Evolutionary conservation across 139 green algal species (phyloP).

Genomic region (Micractinium conductrix): DNA sequence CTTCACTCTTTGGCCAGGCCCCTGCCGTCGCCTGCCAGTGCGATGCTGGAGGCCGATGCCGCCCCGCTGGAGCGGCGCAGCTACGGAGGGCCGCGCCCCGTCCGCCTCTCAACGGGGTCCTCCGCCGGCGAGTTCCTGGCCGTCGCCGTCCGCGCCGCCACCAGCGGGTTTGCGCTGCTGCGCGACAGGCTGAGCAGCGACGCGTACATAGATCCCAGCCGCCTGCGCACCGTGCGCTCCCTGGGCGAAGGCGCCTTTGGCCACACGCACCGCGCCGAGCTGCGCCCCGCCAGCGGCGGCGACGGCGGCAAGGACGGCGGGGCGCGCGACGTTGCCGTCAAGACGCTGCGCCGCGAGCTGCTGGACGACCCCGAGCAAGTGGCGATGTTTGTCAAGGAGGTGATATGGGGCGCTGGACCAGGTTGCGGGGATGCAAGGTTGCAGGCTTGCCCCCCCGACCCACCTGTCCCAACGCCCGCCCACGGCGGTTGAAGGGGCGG

Average conservation of each 20-base stretch:
- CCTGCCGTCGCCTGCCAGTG: too few relatives aligned
- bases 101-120: too few relatives aligned
- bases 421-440: too few relatives aligned
- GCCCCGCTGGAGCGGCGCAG: too few relatives aligned
- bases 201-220: background rate
- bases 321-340: background rate
- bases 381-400: constrained; percentile 70
- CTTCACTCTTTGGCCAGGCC: too few relatives aligned
- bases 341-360: constrained; percentile 57
- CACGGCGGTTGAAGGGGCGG: too few relatives aligned
- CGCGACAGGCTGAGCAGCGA: background rate
- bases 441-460: too few relatives aligned
- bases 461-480: too few relatives aligned
- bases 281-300: background rate
- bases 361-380: constrained; percentile 64
- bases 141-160: background rate
- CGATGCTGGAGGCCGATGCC: background rate
- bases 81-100: too few relatives aligned
- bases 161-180: background rate
- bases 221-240: constrained; percentile 5
- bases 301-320: background rate
- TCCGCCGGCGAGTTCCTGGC: background rate
- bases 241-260: constrained; percentile 42
- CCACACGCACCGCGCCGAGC: constrained; percentile 16
- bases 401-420: too few relatives aligned